phyloP scores from a whole-genome alignment of 805 yeast genomes.

The Brettanomyces custersianus region DNA sequence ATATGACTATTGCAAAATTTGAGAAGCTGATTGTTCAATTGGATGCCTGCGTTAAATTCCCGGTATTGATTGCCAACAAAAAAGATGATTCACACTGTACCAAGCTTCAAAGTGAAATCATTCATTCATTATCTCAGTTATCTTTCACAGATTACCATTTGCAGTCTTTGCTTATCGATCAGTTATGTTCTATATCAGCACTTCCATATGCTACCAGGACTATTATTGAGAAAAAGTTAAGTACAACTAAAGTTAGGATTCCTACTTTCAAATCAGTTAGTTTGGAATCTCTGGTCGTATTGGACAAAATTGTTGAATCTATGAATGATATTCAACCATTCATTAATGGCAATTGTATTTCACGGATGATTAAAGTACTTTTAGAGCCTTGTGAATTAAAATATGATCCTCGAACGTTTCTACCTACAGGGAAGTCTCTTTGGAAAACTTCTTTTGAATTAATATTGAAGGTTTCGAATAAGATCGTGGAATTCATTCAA shows the following conservation, averaged over 20 bases:
- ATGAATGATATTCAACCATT: conserved; percentile 26
- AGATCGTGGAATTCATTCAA: conserved; percentile 20
- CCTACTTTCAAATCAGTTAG: conserved; percentile 62
- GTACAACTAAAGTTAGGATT: conserved; percentile 30
- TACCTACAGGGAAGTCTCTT: conserved; percentile 22
- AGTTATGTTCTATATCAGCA: conserved; percentile 41
- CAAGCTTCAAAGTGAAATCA: conserved; percentile 50
- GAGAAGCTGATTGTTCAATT: conserved; percentile 48
- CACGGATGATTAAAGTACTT: conserved; percentile 39
- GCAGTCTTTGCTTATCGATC: conserved; percentile 40
- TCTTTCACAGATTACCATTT: conserved; percentile 23
- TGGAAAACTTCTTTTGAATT: conserved; percentile 47
- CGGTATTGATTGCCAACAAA: conserved; percentile 51
- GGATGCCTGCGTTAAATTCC: conserved; percentile 62
- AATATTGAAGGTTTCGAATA: conserved; percentile 27
- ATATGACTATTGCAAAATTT: conserved; percentile 28
- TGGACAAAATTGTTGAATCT: conserved; percentile 29
- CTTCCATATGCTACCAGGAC: conserved; percentile 56
- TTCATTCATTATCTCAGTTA: conserved; percentile 35
- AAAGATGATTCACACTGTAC: conserved; percentile 52
- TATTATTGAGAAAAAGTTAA: conserved; percentile 46
- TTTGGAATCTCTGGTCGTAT: conserved; percentile 32
- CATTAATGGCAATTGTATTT: conserved; percentile 35
- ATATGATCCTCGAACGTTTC: conserved; percentile 24
- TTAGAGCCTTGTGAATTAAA: conserved; percentile 43